Conservation (phyloP, 2,329 filamentous ascomycete species). For the Ophiosphaerella korrae region DNA sequence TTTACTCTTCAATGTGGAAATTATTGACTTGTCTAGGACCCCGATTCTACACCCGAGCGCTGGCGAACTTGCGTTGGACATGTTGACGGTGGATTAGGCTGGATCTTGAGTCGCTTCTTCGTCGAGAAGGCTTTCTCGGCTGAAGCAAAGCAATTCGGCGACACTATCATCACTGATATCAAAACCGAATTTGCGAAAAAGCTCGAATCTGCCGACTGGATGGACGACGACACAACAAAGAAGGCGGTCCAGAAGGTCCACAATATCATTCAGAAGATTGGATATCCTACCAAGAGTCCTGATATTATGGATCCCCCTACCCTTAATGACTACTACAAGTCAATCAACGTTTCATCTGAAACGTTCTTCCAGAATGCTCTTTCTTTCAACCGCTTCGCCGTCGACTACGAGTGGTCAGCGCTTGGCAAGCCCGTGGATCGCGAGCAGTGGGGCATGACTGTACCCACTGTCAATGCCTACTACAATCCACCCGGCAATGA, state of each 20-base stretch:
- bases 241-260: slow-evolving; percentile 68
- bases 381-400: slow-evolving; percentile 55
- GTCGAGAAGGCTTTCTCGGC: slow-evolving; percentile 71
- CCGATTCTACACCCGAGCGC: slow-evolving; percentile 65
- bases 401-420: slow-evolving; percentile 60
- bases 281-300: slow-evolving; percentile 67
- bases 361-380: slow-evolving; percentile 65
- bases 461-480: slow-evolving; percentile 66
- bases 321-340: slow-evolving; percentile 62
- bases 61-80: slow-evolving; percentile 68
- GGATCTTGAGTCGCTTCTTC: slow-evolving; percentile 74
- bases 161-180: slow-evolving; percentile 73
- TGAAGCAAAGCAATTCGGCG: slow-evolving; percentile 68
- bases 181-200: slow-evolving; percentile 69
- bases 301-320: slow-evolving; percentile 64
- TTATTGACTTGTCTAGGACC: slow-evolving; percentile 50
- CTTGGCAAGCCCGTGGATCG: slow-evolving; percentile 66
- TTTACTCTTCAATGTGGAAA: neutral
- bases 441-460: slow-evolving; percentile 65
- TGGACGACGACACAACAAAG: slow-evolving; percentile 64
- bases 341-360: slow-evolving; percentile 56
- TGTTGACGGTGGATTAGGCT: slow-evolving; percentile 64
- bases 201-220: slow-evolving; percentile 65
- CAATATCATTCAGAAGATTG: slow-evolving; percentile 71
- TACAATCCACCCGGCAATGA: slow-evolving; percentile 69